Conservation (phyloP, 2,329 filamentous ascomycete genomes). For the Elsinoe australis region DNA sequence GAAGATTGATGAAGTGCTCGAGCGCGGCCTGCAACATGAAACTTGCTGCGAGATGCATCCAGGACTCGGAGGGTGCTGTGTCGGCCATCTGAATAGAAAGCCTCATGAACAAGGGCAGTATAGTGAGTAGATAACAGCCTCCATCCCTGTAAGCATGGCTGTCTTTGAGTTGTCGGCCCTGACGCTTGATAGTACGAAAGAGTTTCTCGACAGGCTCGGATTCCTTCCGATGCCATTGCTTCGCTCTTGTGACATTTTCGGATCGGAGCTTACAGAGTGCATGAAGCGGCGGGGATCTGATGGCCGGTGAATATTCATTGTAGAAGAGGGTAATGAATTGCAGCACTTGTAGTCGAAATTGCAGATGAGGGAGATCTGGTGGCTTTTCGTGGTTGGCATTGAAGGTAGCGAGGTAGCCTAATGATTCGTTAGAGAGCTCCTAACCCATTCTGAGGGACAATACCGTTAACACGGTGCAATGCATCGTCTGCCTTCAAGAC, state of each 20-base stretch:
- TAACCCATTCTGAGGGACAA: too few relatives aligned
- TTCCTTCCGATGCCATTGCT: slow-evolving; percentile 23
- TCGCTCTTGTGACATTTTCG: slow-evolving; percentile 31
- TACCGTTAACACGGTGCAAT: slow-evolving; percentile 23
- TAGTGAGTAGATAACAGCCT: slow-evolving; percentile 31
- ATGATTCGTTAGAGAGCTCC: too few relatives aligned
- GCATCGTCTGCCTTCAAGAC: slow-evolving; percentile 8
- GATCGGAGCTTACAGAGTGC: slow-evolving; percentile 33
- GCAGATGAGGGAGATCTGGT: slow-evolving; percentile 34
- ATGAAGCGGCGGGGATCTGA: slow-evolving; percentile 32
- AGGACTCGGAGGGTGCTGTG: slow-evolving; percentile 27
- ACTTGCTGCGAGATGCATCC: slow-evolving; percentile 40
- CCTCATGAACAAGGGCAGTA: slow-evolving; percentile 43
- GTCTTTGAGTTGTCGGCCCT: too few relatives aligned
- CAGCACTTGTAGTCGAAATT: slow-evolving; percentile 44
- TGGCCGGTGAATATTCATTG: slow-evolving; percentile 34
- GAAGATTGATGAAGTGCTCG: slow-evolving; percentile 35
- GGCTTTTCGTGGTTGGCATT: slow-evolving; percentile 33
- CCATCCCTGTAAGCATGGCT: too few relatives aligned
- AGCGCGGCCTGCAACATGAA: slow-evolving; percentile 46
- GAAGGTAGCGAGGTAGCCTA: slow-evolving; percentile 39
- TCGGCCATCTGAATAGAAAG: slow-evolving; percentile 31
- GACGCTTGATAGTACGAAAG: too few relatives aligned
- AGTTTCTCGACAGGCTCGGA: not conserved
- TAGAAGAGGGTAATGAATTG: slow-evolving; percentile 41